Conservation (phyloP, 345 rosid genomes). For the Linum usitatissimum region DNA sequence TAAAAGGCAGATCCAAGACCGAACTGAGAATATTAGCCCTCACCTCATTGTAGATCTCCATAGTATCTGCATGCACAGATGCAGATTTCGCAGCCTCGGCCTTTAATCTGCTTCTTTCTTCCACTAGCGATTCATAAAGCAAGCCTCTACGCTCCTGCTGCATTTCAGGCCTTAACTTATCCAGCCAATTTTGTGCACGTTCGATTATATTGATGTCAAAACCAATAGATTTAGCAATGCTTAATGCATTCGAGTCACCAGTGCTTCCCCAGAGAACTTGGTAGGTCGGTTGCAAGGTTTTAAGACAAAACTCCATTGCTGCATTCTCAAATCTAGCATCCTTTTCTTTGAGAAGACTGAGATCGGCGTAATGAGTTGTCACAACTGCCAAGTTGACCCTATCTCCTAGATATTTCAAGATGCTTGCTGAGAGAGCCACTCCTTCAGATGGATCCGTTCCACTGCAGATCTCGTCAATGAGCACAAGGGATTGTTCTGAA, state of each 20-base stretch:
- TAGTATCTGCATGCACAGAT: slow-evolving; percentile 47
- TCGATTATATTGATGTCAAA: slow-evolving; percentile 52
- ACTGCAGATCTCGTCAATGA: slow-evolving; percentile 83
- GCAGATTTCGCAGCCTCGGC: slow-evolving; percentile 46
- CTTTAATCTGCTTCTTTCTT: slow-evolving; percentile 62
- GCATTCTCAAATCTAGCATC: slow-evolving; percentile 71
- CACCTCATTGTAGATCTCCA: slow-evolving; percentile 66
- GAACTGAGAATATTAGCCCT: background rate
- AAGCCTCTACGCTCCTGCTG: slow-evolving; percentile 54
- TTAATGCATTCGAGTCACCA: slow-evolving; percentile 79
- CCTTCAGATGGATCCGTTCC: slow-evolving; percentile 99
- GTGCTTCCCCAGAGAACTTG: slow-evolving; percentile 73
- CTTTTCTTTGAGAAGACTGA: slow-evolving; percentile 68
- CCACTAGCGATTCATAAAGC: slow-evolving; percentile 56
- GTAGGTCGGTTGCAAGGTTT: slow-evolving; percentile 73
- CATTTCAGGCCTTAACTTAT: slow-evolving; percentile 59
- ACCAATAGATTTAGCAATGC: slow-evolving; percentile 73
- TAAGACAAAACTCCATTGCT: slow-evolving; percentile 85
- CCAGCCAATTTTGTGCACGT: slow-evolving; percentile 58
- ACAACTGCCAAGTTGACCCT: slow-evolving; percentile 57
- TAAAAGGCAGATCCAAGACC: too few relatives aligned
- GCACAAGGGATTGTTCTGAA: slow-evolving; percentile 71
- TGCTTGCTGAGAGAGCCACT: slow-evolving; percentile 73
- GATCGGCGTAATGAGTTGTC: slow-evolving; percentile 84
- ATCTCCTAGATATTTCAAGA: slow-evolving; percentile 54